A percentile compares a stretch with the other conserved stretches of the same genome.
Evolutionary conservation across 2,329 filamentous ascomycete species (phyloP).

Genomic region (Colletotrichum sp.): DNA sequence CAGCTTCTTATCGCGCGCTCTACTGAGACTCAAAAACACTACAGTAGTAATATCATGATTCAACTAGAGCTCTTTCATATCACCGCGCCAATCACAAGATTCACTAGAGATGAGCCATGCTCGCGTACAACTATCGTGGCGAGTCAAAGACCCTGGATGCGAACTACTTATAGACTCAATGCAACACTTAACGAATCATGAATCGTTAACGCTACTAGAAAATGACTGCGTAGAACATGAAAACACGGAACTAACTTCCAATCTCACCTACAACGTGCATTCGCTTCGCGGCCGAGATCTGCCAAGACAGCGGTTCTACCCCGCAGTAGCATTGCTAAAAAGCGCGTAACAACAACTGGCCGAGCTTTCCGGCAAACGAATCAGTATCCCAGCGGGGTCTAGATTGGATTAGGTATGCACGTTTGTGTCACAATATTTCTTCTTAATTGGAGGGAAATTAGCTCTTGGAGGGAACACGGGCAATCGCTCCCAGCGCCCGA

Average conservation of each 20-base stretch:
- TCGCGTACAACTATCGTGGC: not conserved
- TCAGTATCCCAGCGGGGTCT: not conserved
- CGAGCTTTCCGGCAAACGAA: not conserved
- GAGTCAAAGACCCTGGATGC: not conserved
- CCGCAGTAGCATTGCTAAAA: constrained; percentile 2
- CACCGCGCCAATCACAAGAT: not conserved
- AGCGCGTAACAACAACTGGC: not conserved
- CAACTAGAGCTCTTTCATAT: not conserved
- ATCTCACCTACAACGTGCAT: not conserved
- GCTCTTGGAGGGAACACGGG: not conserved
- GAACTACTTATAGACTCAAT: not conserved
- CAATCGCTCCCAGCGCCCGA: not conserved
- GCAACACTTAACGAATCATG: not conserved
- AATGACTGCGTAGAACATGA: not conserved
- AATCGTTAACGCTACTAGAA: not conserved
- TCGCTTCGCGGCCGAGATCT: not conserved
- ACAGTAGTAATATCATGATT: not conserved
- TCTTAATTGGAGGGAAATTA: constrained; percentile 11
- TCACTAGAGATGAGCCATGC: not conserved
- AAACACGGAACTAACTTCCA: not conserved
- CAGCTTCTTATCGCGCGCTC: not conserved
- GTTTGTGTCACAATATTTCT: not conserved
- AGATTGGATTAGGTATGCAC: not conserved
- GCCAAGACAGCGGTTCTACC: not conserved
- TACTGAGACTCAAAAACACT: accelerated